A percentile compares a stretch with the other conserved stretches of the same genome.
Evolutionary conservation across 345 rosid species (phyloP).

Genomic region (Hevea brasiliensis): DNA sequence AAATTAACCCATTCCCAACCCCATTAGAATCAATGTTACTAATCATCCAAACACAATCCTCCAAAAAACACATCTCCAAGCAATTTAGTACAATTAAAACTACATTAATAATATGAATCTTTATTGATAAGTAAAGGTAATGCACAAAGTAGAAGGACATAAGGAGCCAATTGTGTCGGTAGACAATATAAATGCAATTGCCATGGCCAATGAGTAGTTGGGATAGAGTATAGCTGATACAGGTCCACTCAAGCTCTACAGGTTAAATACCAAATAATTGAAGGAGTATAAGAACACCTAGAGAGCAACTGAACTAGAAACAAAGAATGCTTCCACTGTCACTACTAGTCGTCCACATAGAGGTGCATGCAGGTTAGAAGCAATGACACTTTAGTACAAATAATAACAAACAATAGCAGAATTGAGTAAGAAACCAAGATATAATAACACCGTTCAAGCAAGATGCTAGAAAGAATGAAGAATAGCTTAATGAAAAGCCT

Average conservation of each 20-base stretch:
- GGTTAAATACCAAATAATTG: conserved; percentile 74
- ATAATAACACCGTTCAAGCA: conserved; percentile 79
- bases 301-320: conserved; percentile 75
- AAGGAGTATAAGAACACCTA: conserved; percentile 73
- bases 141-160: conserved; percentile 74
- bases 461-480: conserved; percentile 82
- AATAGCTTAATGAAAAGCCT: conserved; percentile 74
- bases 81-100: too few species aligned
- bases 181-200: conserved; percentile 71
- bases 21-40: too few species aligned
- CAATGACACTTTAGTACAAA: conserved; percentile 77
- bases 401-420: conserved; percentile 56
- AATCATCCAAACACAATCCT: too few species aligned
- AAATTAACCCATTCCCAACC: too few species aligned
- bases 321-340: conserved; percentile 93
- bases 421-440: conserved; percentile 81
- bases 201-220: conserved; percentile 73
- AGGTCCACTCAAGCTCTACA: conserved; percentile 81
- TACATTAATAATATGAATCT: too few species aligned
- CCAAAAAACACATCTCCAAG: too few species aligned
- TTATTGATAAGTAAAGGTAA: too few species aligned
- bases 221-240: conserved; percentile 72
- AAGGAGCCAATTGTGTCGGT: conserved; percentile 78
- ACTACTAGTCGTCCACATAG: conserved; percentile 81
- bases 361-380: conserved; percentile 85